Base-by-base conservation (phyloP, 768 basidiomycete genomes). In the Omphalotus guepiniiformis region DNA sequence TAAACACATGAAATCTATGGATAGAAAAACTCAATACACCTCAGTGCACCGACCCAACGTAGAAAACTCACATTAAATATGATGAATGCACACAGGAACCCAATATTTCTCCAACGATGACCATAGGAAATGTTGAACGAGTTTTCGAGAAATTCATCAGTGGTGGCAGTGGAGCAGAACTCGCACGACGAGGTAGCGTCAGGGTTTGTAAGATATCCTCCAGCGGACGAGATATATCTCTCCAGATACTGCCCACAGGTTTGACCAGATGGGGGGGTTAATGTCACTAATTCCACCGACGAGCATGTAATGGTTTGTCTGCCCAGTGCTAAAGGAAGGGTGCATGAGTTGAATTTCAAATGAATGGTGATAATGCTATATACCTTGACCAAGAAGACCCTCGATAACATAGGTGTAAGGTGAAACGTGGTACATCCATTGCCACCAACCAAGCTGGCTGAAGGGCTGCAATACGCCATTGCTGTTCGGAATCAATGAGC, bases 391-490 rank as follows among this genome's bases (percentile, higher is more conserved):
- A 6, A 68, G 53, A 19, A 76, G 51, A 25, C 64, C 72, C 41
- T 80, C 79, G 47, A 83, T 68, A 22, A 83, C 63, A 53, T 83
- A 82, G 1, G 76, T 76, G 58, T 68, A 79, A 0, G 79, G 78
- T 3, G 77, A 78, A 23, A 75, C 46, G 46, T 59, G 68, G 51
- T 75, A 86, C 83, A 85, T 83, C 83, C 84, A 87, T 42, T 63
- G 58, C 85, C 85, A 88, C 78, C 82, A 83, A 9, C 78, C 77
- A 2, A 87, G 75, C 15, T 71, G 67, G 6, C 69, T 54, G 57
- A 68, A 82, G 6, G 85, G 85, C 54, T 88, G 85, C 3, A 88
- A 58, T 29, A 86, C 80, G 51, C 83, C 84, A 52, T 84, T 73
- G 56, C 78, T 80, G 52, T 8, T 40, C 29, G 30, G 30, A 37